Evolutionary conservation across 768 basidiomycete species (phyloP).

Genomic region (Agaricus bisporus): DNA sequence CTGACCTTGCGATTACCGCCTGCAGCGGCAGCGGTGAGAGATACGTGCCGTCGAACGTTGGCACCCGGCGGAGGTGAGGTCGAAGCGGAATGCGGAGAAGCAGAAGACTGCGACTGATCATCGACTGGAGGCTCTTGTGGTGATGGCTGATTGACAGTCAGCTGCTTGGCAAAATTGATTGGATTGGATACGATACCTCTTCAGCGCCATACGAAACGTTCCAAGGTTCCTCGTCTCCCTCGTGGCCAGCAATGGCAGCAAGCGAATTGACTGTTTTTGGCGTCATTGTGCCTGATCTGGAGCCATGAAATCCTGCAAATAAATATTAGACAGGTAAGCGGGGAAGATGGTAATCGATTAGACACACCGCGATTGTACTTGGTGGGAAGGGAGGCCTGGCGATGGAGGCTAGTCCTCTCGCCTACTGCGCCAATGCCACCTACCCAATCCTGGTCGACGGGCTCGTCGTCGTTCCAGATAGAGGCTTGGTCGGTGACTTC

Average conservation of each 20-base stretch:
- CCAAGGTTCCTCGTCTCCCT: slow-evolving; percentile 88
- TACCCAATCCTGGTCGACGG: slow-evolving; percentile 76
- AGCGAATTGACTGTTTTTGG: slow-evolving; percentile 78
- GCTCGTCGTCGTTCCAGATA: slow-evolving; percentile 69
- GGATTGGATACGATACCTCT: slow-evolving; percentile 40
- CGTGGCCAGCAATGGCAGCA: slow-evolving; percentile 78
- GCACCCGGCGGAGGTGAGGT: slow-evolving; percentile 68
- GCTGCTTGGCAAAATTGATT: slow-evolving; percentile 11
- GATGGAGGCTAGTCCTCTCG: slow-evolving; percentile 73
- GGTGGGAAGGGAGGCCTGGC: slow-evolving; percentile 78
- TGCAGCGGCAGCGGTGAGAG: slow-evolving; percentile 59
- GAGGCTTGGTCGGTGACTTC: slow-evolving; percentile 51
- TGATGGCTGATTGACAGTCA: slow-evolving; percentile 32
- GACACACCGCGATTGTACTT: slow-evolving; percentile 66
- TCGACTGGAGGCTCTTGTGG: slow-evolving; percentile 22
- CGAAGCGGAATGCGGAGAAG: slow-evolving; percentile 55
- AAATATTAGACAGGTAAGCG: slow-evolving; percentile 11
- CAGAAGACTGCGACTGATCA: slow-evolving; percentile 41
- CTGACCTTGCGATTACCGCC: slow-evolving; percentile 44
- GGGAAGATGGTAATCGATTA: slow-evolving; percentile 17
- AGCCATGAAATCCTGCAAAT: slow-evolving; percentile 22
- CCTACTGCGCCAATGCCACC: slow-evolving; percentile 79
- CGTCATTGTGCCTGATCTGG: slow-evolving; percentile 56
- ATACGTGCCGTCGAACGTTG: slow-evolving; percentile 74
- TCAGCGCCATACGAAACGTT: slow-evolving; percentile 58